These are phyloP conservation scores for Aquilaria agallochum DNA, from an alignment of 441 rosid genomes.

Conservation along the genomic window DNA sequence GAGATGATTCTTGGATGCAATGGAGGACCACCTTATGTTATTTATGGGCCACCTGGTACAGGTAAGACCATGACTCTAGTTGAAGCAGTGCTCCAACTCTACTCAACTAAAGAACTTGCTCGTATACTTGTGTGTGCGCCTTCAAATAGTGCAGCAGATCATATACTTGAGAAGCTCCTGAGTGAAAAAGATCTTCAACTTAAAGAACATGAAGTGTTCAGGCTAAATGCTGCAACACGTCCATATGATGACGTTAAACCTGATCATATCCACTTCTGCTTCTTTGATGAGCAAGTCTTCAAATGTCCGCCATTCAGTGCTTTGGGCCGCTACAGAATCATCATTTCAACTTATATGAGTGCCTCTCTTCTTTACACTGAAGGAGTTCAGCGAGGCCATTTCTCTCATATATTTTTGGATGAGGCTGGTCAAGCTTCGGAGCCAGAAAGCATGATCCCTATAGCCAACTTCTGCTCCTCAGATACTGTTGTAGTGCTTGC, in stretches of 20 bases:
- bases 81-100: conserved; percentile 62
- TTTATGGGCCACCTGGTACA: conserved; percentile 74
- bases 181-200: conserved; percentile 32
- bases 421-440: conserved; percentile 98
- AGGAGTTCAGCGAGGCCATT: conserved; percentile 57
- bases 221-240: conserved; percentile 61
- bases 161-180: conserved; percentile 50
- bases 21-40: conserved; percentile 64
- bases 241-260: conserved; percentile 47
- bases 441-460: conserved; percentile 83
- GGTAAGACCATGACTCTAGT: conserved; percentile 68
- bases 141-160: conserved; percentile 68
- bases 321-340: conserved; percentile 45
- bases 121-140: conserved; percentile 64
- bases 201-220: conserved; percentile 42
- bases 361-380: conserved; percentile 61
- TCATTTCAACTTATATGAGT: conserved; percentile 81
- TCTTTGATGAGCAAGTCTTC: conserved; percentile 47
- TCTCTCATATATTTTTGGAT: conserved; percentile 87
- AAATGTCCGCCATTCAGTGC: conserved; percentile 51
- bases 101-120: conserved; percentile 27
- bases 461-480: conserved; percentile 48
- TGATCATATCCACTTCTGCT: conserved; percentile 44
- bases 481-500: conserved; percentile 86
- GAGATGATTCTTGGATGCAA: conserved; percentile 58